phyloP scores from a whole-genome alignment of 2,329 filamentous ascomycete genomes.

The Alternaria ethzedia region DNA sequence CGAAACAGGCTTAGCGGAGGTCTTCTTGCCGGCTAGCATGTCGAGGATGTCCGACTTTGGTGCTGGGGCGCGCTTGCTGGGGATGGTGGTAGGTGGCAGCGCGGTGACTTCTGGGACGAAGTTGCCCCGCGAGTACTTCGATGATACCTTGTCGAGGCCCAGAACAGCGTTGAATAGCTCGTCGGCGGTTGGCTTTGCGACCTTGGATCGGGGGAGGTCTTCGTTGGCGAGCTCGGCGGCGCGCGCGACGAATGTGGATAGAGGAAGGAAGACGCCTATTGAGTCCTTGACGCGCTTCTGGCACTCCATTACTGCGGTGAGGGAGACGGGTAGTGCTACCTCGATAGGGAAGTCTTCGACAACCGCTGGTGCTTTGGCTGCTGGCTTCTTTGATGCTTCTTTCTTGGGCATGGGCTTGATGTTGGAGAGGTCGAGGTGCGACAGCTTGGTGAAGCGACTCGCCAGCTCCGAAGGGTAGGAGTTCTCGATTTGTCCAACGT shows the following conservation, averaged over 20 bases:
- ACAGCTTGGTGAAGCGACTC: slow-evolving; percentile 73
- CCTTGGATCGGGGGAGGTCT: slow-evolving; percentile 72
- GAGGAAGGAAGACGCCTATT: slow-evolving; percentile 79
- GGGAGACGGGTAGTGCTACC: slow-evolving; percentile 76
- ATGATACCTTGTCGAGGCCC: slow-evolving; percentile 65
- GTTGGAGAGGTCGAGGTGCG: slow-evolving; percentile 91
- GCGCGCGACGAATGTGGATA: slow-evolving; percentile 85
- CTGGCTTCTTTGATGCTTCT: slow-evolving; percentile 55
- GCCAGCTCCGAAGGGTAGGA: slow-evolving; percentile 75
- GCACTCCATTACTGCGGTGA: slow-evolving; percentile 77
- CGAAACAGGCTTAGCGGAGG: slow-evolving; percentile 32
- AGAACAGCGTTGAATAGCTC: slow-evolving; percentile 91
- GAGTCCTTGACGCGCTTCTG: slow-evolving; percentile 80
- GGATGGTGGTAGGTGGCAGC: slow-evolving; percentile 36
- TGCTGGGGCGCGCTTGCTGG: slow-evolving; percentile 42
- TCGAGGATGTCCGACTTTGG: slow-evolving; percentile 80
- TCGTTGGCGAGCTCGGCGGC: slow-evolving; percentile 89
- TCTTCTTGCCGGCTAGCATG: slow-evolving; percentile 61
- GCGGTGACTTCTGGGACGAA: slow-evolving; percentile 75
- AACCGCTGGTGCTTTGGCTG: slow-evolving; percentile 48
- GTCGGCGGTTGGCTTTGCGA: slow-evolving; percentile 71
- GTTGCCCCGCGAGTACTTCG: slow-evolving; percentile 62
- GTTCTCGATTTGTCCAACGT: slow-evolving; percentile 77
- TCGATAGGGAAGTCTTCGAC: slow-evolving; percentile 59
- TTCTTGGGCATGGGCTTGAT: slow-evolving; percentile 75